Base-by-base conservation (phyloP, 345 rosid species). In the Syzygium jambos region DNA sequence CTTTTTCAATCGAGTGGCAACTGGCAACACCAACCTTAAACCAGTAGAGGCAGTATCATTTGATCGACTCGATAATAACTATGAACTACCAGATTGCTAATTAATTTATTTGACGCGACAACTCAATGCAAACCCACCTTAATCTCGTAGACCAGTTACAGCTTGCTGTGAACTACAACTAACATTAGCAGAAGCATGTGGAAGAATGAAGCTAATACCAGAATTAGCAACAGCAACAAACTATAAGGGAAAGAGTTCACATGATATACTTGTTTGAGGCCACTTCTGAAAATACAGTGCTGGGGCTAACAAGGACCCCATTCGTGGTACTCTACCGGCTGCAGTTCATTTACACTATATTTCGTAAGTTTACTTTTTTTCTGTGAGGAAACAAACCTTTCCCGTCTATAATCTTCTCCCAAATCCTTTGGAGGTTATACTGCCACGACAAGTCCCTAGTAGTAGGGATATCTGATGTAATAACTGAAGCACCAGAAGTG, bases 391-490 rank as follows among this genome's bases (percentile, higher is more conserved):
- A 55, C 29, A 54, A 91, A 95, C 97, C 96, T 85, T 91, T 90
- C 86, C 96, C 98, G 85, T 92, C 95, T 80, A 92, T 82, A 86
- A 93, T 91, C 91, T 88, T 92, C 91, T 96, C 98, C 98, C 98
- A 97, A 51, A 93, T 85, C 87, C 93, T 94, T 85, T 96, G 98
- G 86, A 97, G 92, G 85, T 85, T 91, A 85, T 91, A 92, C 90
- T 97, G 99, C 99, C 98, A 97, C 68, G 95, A 91, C 88, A 96
- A 91, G 88, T 94, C 95, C 88, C 85, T 92, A 86, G 87, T 88
- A 86, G 88, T 88, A 85, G 89, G 84, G 83, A 90, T 78, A 89
- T 91, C 91, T 77, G 89, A 89, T 85, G 94, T 93, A 87, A 94
- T 90, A 11, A 88, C 56, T 6, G 96, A 89, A 85, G 92, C 77